Evolutionary conservation across 352 stramenopile species (phyloP), one percentile per base, ranked within the genome.

Genomic region (Globisporangium camurandrum): DNA sequence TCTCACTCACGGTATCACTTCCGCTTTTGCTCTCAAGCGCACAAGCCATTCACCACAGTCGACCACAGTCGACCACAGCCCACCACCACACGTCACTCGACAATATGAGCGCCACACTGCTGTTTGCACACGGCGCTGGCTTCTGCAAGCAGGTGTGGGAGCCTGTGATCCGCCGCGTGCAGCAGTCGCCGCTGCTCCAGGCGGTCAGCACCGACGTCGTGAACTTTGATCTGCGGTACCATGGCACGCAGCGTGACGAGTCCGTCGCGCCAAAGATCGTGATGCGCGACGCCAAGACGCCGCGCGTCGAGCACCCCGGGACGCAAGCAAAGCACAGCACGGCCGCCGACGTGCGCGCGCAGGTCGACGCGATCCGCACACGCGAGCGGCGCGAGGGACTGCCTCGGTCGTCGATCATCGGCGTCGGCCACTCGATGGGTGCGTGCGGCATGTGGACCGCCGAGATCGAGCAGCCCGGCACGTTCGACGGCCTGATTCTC

Each of bases 121-220:
- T 84, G 8, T 80, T 84, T 39, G 51, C 60, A 14, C 72, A 84
- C 39, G 72, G 67, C 36, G 55, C 51, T 14, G 61, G 69, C 14
- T 79, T 80, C 48, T 80, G 67, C 43, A 66, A 71, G 41, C 54
- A 81, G 17, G 53, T 62, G 1, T 84, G 72, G 72, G 59, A 66
- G 17, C 72, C 72, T 4, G 65, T 84, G 36, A 52, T 79, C 33
- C 46, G 51, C 20, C 72, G 62, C 10, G 41, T 81, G 26, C 46
- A 61, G 40, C 46, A 37, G n/a, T 65, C 67, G 4, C 45, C 64
- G 10, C 46, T 75, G 49, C 43, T 77, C 9, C 53, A 6, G 6
- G 11, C 70, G 36, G 45, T 40, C 22, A 22, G 23, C 7, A 34
- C 49, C 0, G 39, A n/a, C 22, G 50, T 56, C 1, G 19, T 64